Conservation (phyloP, 345 rosid species). For the sweet orange (Citrus sinensis) region DNA sequence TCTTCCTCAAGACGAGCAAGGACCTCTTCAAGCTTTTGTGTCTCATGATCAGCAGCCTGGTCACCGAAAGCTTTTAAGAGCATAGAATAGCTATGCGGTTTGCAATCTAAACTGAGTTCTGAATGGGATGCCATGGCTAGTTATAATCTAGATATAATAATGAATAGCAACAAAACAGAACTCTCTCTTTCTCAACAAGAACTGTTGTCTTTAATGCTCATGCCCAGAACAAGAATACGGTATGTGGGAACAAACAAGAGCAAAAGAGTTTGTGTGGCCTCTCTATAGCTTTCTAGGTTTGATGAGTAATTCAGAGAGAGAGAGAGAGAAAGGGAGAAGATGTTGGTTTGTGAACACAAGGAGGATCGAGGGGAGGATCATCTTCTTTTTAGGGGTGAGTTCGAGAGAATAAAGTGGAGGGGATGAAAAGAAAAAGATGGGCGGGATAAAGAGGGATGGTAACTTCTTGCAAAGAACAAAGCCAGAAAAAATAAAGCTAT, state of each 20-base stretch:
- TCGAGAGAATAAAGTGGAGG: constrained; percentile 53
- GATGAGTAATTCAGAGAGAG: constrained; percentile 13
- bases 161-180: not conserved
- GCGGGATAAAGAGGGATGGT: constrained; percentile 47
- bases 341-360: constrained; percentile 63
- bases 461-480: constrained; percentile 60
- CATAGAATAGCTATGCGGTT: constrained; percentile 85
- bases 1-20: constrained; percentile 87
- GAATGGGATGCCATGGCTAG: constrained; percentile 67
- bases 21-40: constrained; percentile 83
- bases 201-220: constrained; percentile 16
- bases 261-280: constrained; percentile 29
- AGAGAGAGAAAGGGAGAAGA: constrained; percentile 29
- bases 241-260: constrained; percentile 36
- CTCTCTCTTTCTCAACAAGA: not conserved
- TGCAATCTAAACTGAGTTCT: constrained; percentile 79
- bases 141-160: not conserved
- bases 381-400: constrained; percentile 57
- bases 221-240: constrained; percentile 17
- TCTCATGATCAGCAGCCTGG: constrained; percentile 41
- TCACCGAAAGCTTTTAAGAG: constrained; percentile 83
- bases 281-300: constrained; percentile 34
- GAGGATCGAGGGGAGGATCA: constrained; percentile 60
- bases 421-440: constrained; percentile 34
- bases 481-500: constrained; percentile 15